Conservation (phyloP, 306 rosid genomes). For the Echinosophora koreensis region DNA sequence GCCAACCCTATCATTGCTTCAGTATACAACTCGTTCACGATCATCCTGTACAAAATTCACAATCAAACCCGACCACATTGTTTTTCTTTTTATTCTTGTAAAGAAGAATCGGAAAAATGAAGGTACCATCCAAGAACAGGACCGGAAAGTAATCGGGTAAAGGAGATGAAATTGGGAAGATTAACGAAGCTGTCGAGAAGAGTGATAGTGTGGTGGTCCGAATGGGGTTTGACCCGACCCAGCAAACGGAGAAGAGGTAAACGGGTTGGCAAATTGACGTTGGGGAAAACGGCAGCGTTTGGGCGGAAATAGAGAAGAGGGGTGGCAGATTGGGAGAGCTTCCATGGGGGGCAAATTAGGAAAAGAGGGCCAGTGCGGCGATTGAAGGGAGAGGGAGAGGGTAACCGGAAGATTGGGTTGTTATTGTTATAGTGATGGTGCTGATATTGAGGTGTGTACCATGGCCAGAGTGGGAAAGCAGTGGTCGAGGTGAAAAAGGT, state of each 20-base stretch:
- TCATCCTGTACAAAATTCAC: conserved; percentile 66
- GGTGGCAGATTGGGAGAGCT: conserved; percentile 91
- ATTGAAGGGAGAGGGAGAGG: conserved; percentile 54
- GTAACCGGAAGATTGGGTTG: conserved; percentile 51
- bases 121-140: conserved; percentile 89
- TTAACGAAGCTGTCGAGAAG: conserved; percentile 64
- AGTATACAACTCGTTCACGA: conserved; percentile 74
- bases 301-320: conserved; percentile 70
- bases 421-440: conserved; percentile 25
- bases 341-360: conserved; percentile 85
- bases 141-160: conserved; percentile 76
- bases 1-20: conserved; percentile 85
- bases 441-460: conserved; percentile 28
- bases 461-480: conserved; percentile 46
- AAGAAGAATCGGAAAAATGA: not conserved
- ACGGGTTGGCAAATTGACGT: conserved; percentile 59
- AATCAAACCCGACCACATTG: conserved; percentile 18
- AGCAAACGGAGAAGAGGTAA: conserved; percentile 60
- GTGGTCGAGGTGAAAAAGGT: conserved; percentile 62
- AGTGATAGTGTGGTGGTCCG: conserved; percentile 28
- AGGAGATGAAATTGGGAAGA: conserved; percentile 79
- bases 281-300: conserved; percentile 67
- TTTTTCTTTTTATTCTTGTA: not conserved
- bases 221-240: conserved; percentile 52
- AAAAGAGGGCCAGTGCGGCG: conserved; percentile 85